Conservation (phyloP, 2,329 filamentous ascomycete species). For the Pseudonectria foliicola region DNA sequence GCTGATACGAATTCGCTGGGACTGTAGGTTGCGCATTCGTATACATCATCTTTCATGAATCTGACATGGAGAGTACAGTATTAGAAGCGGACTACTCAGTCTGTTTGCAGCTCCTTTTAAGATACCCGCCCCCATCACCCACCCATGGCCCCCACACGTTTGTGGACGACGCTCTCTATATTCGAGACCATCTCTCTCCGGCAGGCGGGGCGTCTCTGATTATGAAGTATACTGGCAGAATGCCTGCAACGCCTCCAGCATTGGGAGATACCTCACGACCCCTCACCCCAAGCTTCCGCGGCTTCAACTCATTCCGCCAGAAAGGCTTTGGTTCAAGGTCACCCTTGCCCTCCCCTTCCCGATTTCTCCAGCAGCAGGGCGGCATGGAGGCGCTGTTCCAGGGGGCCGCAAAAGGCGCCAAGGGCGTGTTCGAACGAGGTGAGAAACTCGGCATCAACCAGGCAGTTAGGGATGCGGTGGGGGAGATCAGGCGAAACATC, state of each 20-base stretch:
- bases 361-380: conserved; percentile 49
- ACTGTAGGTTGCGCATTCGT: conserved; percentile 49
- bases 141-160: conserved; percentile 68
- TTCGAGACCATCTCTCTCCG: conserved; percentile 56
- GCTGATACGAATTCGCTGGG: conserved; percentile 86
- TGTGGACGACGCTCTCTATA: conserved; percentile 75
- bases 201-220: conserved; percentile 60
- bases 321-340: conserved; percentile 36
- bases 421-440: conserved; percentile 63
- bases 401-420: conserved; percentile 69
- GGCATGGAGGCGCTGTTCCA: conserved; percentile 66
- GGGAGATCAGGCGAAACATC: conserved; percentile 71
- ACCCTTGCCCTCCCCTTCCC: conserved; percentile 39
- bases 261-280: conserved; percentile 18
- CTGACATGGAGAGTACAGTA: conserved; percentile 44
- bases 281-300: conserved; percentile 29
- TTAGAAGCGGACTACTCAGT: conserved; percentile 81
- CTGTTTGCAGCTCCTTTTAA: conserved; percentile 73
- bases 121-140: conserved; percentile 64
- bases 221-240: conserved; percentile 59
- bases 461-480: conserved; percentile 72
- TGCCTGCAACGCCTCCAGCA: conserved; percentile 31
- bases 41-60: neutral
- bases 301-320: conserved; percentile 30
- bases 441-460: conserved; percentile 76